phyloP scores from a whole-genome alignment of 495 filamentous ascomycete species.

The Trichoderma parareesei region DNA sequence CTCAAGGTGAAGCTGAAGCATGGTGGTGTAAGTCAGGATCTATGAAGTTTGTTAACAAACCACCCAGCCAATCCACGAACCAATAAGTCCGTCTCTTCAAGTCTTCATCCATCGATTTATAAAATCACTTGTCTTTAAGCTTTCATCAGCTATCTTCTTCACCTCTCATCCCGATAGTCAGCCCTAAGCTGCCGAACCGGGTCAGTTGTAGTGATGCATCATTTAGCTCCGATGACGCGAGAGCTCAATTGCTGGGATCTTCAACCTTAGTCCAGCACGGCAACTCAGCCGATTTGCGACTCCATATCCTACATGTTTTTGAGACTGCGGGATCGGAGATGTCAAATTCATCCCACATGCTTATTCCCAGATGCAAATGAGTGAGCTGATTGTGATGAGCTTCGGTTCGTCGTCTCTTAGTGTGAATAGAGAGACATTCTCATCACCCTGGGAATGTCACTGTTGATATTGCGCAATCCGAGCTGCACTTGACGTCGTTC shows the following conservation, averaged over 20 bases:
- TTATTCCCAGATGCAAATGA: neutral
- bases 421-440: neutral
- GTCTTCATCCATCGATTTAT: neutral
- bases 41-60: neutral
- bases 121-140: neutral
- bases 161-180: neutral
- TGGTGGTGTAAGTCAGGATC: neutral
- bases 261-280: neutral
- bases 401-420: neutral
- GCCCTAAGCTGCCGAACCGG: neutral
- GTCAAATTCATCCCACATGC: neutral
- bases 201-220: neutral
- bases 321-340: neutral
- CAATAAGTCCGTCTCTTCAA: neutral
- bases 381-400: neutral
- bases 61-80: neutral
- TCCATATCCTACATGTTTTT: neutral
- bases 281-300: neutral
- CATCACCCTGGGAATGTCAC: neutral
- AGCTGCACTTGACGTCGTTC: neutral
- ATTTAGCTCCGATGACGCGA: slow-evolving; percentile 8
- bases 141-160: neutral
- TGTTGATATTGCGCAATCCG: neutral
- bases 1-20: neutral
- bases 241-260: neutral